These are phyloP conservation scores for Phyllosticta paracitricarpa DNA, from an alignment of 2,329 filamentous ascomycete genomes.

Conservation along the genomic window DNA sequence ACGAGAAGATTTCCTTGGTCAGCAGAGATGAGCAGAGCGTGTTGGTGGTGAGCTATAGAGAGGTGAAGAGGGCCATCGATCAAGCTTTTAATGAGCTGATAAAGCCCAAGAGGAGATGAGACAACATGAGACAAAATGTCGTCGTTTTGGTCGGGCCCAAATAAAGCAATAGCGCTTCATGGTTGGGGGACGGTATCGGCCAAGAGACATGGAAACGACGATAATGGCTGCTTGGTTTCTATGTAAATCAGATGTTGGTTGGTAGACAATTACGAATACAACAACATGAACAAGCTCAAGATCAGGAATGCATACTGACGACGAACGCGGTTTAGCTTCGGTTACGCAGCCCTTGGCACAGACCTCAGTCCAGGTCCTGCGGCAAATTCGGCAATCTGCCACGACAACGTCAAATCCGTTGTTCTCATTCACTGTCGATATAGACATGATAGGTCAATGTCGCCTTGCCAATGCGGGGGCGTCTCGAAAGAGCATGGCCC, in stretches of 20 bases:
- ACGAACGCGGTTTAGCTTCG: background rate
- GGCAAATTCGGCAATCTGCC: background rate
- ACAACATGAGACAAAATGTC: background rate
- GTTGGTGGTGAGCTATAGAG: slow-evolving; percentile 82
- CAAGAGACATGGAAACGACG: background rate
- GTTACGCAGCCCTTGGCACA: background rate
- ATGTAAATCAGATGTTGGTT: background rate
- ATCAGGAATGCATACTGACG: background rate
- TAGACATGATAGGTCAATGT: background rate
- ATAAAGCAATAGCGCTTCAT: background rate
- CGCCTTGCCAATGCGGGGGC: background rate
- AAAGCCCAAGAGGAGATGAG: slow-evolving; percentile 20
- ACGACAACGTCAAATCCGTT: background rate
- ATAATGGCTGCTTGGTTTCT: background rate
- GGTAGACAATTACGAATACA: background rate
- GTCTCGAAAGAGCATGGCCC: background rate
- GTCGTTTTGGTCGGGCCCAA: background rate
- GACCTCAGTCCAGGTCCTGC: background rate
- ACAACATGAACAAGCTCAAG: background rate
- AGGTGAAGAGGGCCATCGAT: slow-evolving; percentile 61
- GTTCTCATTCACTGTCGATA: background rate
- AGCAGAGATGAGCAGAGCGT: slow-evolving; percentile 85
- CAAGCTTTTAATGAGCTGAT: slow-evolving; percentile 50
- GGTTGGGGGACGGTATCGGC: background rate
- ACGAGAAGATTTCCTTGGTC: slow-evolving; percentile 76